Percentiles rank a stretch among this genome's conserved stretches.
phyloP scores from a whole-genome alignment of 2,329 filamentous ascomycete genomes.

The Pseudocercospora ulei region DNA sequence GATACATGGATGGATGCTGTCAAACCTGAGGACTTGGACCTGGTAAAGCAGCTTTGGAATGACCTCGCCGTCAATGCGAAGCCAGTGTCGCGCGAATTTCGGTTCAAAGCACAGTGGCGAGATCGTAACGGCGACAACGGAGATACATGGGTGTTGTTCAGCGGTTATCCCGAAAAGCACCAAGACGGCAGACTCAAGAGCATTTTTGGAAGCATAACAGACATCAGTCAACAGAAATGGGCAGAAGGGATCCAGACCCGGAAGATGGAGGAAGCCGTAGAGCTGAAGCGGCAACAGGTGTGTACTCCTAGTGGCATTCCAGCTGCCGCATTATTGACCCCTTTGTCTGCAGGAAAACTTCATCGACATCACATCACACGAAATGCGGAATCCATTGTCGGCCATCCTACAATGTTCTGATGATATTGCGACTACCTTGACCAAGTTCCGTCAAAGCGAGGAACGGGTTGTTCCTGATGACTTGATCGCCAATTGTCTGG shows the following conservation, averaged over 20 bases:
- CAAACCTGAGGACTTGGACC: conserved; percentile 53
- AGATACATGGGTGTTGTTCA: conserved; percentile 71
- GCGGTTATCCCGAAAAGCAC: conserved; percentile 62
- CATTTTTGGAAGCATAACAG: conserved; percentile 71
- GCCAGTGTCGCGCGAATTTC: conserved; percentile 61
- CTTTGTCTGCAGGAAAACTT: conserved; percentile 24
- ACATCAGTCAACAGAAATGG: conserved; percentile 78
- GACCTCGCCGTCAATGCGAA: conserved; percentile 53
- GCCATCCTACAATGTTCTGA: conserved; percentile 68
- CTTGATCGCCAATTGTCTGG: conserved; percentile 53
- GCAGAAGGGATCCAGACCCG: conserved; percentile 70
- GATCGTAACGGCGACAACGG: conserved; percentile 49
- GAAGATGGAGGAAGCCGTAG: conserved; percentile 68
- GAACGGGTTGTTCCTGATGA: conserved; percentile 31
- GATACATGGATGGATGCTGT: conserved; percentile 65
- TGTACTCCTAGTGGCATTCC: conserved; percentile 22
- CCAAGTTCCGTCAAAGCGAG: conserved; percentile 41
- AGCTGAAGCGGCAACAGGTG: conserved; percentile 64
- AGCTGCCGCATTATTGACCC: conserved; percentile 31
- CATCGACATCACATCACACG: conserved; percentile 38
- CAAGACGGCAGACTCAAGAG: conserved; percentile 56
- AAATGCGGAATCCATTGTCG: conserved; percentile 59
- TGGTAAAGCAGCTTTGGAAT: conserved; percentile 53
- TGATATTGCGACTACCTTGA: conserved; percentile 52
- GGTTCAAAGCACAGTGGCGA: conserved; percentile 60